Conservation (phyloP, 1,139 yeast species). For the Suhomyces ambrosiae region DNA sequence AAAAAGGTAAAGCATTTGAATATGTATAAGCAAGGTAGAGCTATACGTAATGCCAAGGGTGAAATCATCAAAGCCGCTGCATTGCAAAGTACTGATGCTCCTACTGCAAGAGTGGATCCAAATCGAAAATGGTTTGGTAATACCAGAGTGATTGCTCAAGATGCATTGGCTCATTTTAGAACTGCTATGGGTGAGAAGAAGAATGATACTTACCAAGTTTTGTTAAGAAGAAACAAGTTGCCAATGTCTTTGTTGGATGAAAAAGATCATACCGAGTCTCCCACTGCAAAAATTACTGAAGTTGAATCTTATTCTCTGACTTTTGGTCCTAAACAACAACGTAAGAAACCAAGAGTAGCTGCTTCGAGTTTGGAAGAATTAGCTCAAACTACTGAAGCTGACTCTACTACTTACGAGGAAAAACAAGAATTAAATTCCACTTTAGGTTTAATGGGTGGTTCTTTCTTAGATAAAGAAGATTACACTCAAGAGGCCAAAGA, state of each 20-base stretch:
- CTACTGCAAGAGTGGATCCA: conserved; percentile 93
- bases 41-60: conserved; percentile 83
- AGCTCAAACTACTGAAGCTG: conserved; percentile 62
- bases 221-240: conserved; percentile 83
- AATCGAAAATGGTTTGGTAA: conserved; percentile 97
- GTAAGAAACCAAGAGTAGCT: conserved; percentile 85
- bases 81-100: conserved; percentile 84
- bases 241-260: conserved; percentile 96
- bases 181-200: conserved; percentile 90
- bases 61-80: conserved; percentile 86
- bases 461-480: conserved; percentile 69
- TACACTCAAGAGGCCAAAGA: conserved; percentile 91
- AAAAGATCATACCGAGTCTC: conserved; percentile 70
- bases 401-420: conserved; percentile 66
- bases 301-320: conserved; percentile 82
- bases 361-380: conserved; percentile 81
- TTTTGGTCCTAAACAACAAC: conserved; percentile 93
- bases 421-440: conserved; percentile 73
- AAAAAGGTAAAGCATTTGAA: conserved; percentile 85
- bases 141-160: conserved; percentile 96
- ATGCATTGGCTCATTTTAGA: conserved; percentile 90
- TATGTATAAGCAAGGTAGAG: conserved; percentile 92
- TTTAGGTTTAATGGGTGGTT: conserved; percentile 77
- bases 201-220: conserved; percentile 84
- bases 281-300: conserved; percentile 79